Base-by-base conservation (phyloP, 2,329 filamentous ascomycete genomes). In the Neobulgaria alba region DNA sequence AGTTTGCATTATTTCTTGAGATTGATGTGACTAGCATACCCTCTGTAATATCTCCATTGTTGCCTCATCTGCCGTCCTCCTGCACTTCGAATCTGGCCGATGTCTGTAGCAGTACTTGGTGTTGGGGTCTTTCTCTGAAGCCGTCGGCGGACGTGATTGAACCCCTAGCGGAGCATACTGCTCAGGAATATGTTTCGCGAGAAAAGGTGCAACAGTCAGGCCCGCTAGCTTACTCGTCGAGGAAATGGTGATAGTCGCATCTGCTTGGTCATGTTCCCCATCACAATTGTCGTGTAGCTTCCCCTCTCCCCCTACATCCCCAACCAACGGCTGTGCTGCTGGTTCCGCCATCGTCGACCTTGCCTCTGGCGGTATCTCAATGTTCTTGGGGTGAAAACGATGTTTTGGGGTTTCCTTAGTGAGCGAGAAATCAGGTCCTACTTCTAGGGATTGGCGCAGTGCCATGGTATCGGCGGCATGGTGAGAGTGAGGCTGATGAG, bases 91-190 rank as follows among this genome's bases (percentile, higher is more conserved):
- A 62, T 96, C 92, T 2, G 92, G 92, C 39, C 85, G 75, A 63
- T 98, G 92, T 41, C 92, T 81, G 63, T 98, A 98, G 67, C 92
- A 98, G 67, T 84, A 96, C 61, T 85, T 92, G 53, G 87, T 93
- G 61, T 89, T 94, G 26, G 72, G 74, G 47, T 78, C 75, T 55
- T 67, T 65, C 33, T 57, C 65, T 36, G 59, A 60, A 17, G 58
- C 60, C 41, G 56, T 51, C 42, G 54, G 42, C 52, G 62, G 63
- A 46, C 64, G 62, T 29, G 41, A 23, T 43, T 70, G 67, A 5
- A 67, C 65, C 45, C 83, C 82, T 41, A 87, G 68, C 12, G 86
- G 86, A 23, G 88, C 86, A 64, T 96, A 95, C 56, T 92, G 75
- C 47, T 79, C 77, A 2, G 90, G 90, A 36, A 95, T 94, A 58